Evolutionary conservation across 2,329 filamentous ascomycete species (phyloP).

Genomic region (Hypoxylon sp.): DNA sequence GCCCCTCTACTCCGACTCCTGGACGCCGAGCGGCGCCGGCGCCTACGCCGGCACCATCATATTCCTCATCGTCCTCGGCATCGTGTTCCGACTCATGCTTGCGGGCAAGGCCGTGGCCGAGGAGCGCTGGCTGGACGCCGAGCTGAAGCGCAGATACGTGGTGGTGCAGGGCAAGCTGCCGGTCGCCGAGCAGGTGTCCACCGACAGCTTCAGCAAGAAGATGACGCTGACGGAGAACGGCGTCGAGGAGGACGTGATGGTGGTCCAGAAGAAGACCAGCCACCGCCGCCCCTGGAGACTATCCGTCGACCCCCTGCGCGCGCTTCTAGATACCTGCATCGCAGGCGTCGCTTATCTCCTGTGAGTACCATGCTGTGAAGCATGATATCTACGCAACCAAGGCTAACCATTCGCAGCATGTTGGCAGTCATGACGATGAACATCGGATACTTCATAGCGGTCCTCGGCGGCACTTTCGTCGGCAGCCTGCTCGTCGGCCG

Average conservation of each 20-base stretch:
- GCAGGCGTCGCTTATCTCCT: constrained; percentile 46
- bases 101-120: constrained; percentile 72
- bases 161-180: constrained; percentile 71
- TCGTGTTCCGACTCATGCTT: constrained; percentile 73
- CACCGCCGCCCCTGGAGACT: constrained; percentile 77
- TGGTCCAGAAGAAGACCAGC: constrained; percentile 67
- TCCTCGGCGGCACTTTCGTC: constrained; percentile 67
- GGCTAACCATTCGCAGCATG: constrained; percentile 54
- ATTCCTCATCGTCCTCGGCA: constrained; percentile 81
- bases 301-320: constrained; percentile 63
- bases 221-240: constrained; percentile 78
- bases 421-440: constrained; percentile 48
- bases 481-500: constrained; percentile 84
- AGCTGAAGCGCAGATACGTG: constrained; percentile 79
- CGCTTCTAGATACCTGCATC: constrained; percentile 43
- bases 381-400: background rate
- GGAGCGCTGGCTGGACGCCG: constrained; percentile 71
- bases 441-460: constrained; percentile 46
- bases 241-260: constrained; percentile 79
- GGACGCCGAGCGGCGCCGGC: constrained; percentile 75
- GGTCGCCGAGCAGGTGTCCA: constrained; percentile 65
- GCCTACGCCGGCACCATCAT: constrained; percentile 90
- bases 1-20: constrained; percentile 67
- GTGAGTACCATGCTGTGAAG: constrained; percentile 32
- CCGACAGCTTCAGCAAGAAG: constrained; percentile 68